A percentile compares a stretch with the other conserved stretches of the same genome.
Evolutionary conservation across 2,329 filamentous ascomycete genomes (phyloP).

Genomic region (Tolypocladium sp.): DNA sequence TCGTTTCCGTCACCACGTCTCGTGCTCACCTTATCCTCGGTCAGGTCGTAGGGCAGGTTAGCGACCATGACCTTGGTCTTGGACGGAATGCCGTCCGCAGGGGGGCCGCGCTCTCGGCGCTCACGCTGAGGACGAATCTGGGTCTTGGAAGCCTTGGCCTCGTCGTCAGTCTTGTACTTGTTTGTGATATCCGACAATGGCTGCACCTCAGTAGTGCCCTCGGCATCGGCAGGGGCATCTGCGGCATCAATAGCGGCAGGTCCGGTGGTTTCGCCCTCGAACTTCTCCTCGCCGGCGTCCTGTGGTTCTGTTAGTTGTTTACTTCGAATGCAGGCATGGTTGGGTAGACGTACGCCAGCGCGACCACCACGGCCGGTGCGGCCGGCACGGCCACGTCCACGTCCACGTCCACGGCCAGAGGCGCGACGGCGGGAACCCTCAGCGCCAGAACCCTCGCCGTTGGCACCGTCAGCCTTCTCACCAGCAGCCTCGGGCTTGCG

Average conservation of each 20-base stretch:
- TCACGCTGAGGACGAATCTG: slow-evolving; percentile 48
- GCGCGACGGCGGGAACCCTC: slow-evolving; percentile 56
- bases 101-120: slow-evolving; percentile 79
- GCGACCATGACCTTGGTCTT: slow-evolving; percentile 99
- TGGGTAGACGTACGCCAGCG: slow-evolving; percentile 18
- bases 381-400: slow-evolving; percentile 60
- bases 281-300: slow-evolving; percentile 32
- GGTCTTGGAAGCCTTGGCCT: slow-evolving; percentile 49
- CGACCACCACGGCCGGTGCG: slow-evolving; percentile 52
- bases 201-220: slow-evolving; percentile 42
- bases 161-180: slow-evolving; percentile 46
- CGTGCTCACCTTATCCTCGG: slow-evolving; percentile 80
- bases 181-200: slow-evolving; percentile 55
- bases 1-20: background rate
- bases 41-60: slow-evolving; percentile 96
- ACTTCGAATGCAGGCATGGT: no score
- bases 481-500: slow-evolving; percentile 87
- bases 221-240: slow-evolving; percentile 34
- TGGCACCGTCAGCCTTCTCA: slow-evolving; percentile 65
- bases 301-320: slow-evolving; percentile 5
- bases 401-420: slow-evolving; percentile 58
- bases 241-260: slow-evolving; percentile 33
- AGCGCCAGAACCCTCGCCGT: slow-evolving; percentile 64
- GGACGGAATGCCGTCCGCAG: slow-evolving; percentile 93
- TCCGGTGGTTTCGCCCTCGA: slow-evolving; percentile 32